Evolutionary conservation across 2,329 filamentous ascomycete genomes (phyloP).

Genomic region (Hypoxylon sp.): DNA sequence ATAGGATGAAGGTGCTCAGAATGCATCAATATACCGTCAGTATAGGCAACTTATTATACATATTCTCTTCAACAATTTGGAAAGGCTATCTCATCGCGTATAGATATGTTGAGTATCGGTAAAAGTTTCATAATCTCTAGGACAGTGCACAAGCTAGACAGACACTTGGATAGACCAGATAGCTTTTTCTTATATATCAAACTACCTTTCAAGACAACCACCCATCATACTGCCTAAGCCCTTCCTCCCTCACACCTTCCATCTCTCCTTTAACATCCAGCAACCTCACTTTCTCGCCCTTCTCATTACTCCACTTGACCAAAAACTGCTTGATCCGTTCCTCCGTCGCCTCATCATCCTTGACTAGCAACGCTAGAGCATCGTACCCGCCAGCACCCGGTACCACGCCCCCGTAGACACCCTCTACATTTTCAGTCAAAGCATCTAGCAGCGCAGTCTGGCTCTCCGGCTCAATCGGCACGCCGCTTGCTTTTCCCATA

Average conservation of each 20-base stretch:
- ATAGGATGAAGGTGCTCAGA: not conserved
- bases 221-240: constrained; percentile 49
- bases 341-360: constrained; percentile 77
- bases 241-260: constrained; percentile 53
- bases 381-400: constrained; percentile 96
- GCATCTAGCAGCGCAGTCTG: constrained; percentile 90
- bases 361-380: constrained; percentile 84
- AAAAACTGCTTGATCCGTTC: constrained; percentile 73
- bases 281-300: constrained; percentile 75
- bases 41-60: not conserved
- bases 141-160: not conserved
- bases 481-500: constrained; percentile 81
- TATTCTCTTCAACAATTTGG: not conserved
- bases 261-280: constrained; percentile 62
- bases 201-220: constrained; percentile 45
- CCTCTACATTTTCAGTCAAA: constrained; percentile 74
- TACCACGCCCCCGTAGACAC: constrained; percentile 91
- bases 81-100: not conserved
- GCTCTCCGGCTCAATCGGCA: constrained; percentile 89
- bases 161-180: not conserved
- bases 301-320: constrained; percentile 72
- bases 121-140: not conserved
- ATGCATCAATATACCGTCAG: not conserved
- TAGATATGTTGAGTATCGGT: not conserved
- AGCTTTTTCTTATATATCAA: not conserved